Base-by-base conservation (phyloP, 495 filamentous ascomycete species). In the Hypoxylon subgilvum region DNA sequence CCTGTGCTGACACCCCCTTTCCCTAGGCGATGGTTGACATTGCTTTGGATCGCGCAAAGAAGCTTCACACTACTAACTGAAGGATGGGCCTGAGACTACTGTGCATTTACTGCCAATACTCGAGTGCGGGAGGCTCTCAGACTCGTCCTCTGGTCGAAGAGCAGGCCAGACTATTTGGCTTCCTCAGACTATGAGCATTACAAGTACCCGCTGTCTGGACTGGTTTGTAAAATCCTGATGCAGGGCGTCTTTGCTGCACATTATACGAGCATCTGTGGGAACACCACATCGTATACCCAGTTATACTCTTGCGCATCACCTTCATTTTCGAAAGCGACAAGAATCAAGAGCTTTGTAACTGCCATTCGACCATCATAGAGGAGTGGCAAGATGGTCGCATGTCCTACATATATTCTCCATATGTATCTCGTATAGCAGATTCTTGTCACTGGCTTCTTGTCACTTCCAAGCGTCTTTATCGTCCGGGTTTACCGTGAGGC, bases 21-120 rank as follows among this genome's bases (percentile, higher is more conserved):
- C 6, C 13, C 8, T 43, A 63, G 61, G 61, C 61, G 3, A 63
- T 63, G 54, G 39, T 63, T 19, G 54, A 63, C 16, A 63, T 63
- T 39, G 61, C 61, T 44, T 13, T 63, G 6, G 61, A 63, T 40
- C 61, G 61, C 17, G 48, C 53, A 1, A 49, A 54, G 6, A 63
- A 63, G 14, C 19, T 58, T 6, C 48, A 45, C 27, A 14, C n/a
- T 21, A 2, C 43, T 18, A 23, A 35, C 17, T 57, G 22, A 57
- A 47, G 17, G 12, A 50, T 17, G 36, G 0, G 12, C 14, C 14
- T n/a, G 2, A 16, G 4, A 8, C 4, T 14, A 32, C 25, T 44
- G 3, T 25, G 9, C 13, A 35, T 34, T 23, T 0, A 28, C 40
- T 13, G 7, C 10, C 28, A 16, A 32, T 35, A 1, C n/a, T 22